Percentiles rank a stretch among this genome's conserved stretches.
Evolutionary conservation across 1,284 basidiomycete genomes (phyloP).

Genomic region (Cutaneotrichosporon sp.): DNA sequence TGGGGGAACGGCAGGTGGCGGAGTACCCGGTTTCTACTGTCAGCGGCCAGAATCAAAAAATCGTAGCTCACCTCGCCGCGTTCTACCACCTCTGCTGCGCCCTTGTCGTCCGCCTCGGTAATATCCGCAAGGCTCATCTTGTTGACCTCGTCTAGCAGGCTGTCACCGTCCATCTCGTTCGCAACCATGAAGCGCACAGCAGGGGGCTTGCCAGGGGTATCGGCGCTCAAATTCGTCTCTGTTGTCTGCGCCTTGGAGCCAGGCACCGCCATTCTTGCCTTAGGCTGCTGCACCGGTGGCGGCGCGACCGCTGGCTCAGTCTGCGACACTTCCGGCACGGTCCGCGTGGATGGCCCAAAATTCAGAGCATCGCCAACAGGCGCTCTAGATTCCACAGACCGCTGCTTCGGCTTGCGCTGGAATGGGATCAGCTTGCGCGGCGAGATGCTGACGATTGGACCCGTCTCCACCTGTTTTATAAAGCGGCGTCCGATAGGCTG

Average conservation of each 20-base stretch:
- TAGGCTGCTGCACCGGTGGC: too few relatives aligned
- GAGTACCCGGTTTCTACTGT: conserved; percentile 31
- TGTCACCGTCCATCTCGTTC: conserved; percentile 47
- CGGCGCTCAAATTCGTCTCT: background rate
- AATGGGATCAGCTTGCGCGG: conserved; percentile 29
- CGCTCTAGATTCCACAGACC: background rate
- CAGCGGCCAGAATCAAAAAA: too few relatives aligned
- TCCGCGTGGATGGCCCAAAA: background rate
- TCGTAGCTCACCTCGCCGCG: conserved; percentile 24
- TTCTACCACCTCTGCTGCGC: conserved; percentile 11
- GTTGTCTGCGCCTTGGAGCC: background rate
- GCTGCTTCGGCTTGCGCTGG: conserved; percentile 36
- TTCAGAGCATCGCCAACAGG: background rate
- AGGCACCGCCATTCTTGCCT: too few relatives aligned
- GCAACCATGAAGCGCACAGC: conserved; percentile 46
- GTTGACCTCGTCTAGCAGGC: conserved; percentile 47
- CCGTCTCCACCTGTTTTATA: conserved; percentile 20
- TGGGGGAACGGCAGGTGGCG: conserved; percentile 17
- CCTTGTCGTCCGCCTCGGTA: conserved; percentile 30
- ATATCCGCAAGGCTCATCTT: conserved; percentile 47
- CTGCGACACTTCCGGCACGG: conserved; percentile 1
- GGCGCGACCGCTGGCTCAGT: background rate
- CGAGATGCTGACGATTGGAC: conserved; percentile 36
- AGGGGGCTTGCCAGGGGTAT: conserved; percentile 4
- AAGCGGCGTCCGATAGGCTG: conserved; percentile 31